These are phyloP conservation scores for Porodaedalea pini DNA, from an alignment of 1,284 basidiomycete species.

Conservation along the genomic window DNA sequence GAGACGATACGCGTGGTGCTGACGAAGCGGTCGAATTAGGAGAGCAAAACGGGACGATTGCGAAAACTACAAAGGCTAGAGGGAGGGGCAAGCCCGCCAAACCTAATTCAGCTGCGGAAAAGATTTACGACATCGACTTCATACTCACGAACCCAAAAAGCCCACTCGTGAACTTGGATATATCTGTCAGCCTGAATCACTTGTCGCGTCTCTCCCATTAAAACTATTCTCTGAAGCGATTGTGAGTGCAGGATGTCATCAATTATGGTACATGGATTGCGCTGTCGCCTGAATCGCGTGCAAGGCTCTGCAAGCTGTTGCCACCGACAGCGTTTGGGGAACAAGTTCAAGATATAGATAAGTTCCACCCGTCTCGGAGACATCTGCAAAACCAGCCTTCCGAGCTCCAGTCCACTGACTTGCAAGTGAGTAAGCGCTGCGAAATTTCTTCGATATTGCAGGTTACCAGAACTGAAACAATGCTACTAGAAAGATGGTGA, in stretches of 20 bases:
- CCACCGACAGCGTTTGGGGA: constrained; percentile 49
- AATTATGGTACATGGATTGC: constrained; percentile 47
- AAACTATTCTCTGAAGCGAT: background rate
- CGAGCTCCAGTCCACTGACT: background rate
- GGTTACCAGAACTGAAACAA: constrained; percentile 30
- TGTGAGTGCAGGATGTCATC: constrained; percentile 43
- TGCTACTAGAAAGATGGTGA: constrained; percentile 19
- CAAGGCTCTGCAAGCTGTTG: constrained; percentile 39
- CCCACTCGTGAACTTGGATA: constrained; percentile 45
- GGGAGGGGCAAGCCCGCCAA: background rate
- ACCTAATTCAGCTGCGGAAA: background rate
- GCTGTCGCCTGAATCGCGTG: constrained; percentile 44
- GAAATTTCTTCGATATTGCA: background rate
- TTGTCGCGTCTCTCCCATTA: background rate
- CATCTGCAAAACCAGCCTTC: background rate
- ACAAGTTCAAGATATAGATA: constrained; percentile 35
- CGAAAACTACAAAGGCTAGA: background rate
- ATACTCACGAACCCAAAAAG: constrained; percentile 50
- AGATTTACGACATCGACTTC: constrained; percentile 8
- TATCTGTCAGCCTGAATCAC: constrained; percentile 44
- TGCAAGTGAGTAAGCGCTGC: background rate
- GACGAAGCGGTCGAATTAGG: background rate
- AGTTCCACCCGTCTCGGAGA: constrained; percentile 39
- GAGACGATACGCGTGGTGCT: background rate
- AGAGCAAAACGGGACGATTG: background rate